Conservation (phyloP, 441 rosid species). For the Francoa sonchifolia region DNA sequence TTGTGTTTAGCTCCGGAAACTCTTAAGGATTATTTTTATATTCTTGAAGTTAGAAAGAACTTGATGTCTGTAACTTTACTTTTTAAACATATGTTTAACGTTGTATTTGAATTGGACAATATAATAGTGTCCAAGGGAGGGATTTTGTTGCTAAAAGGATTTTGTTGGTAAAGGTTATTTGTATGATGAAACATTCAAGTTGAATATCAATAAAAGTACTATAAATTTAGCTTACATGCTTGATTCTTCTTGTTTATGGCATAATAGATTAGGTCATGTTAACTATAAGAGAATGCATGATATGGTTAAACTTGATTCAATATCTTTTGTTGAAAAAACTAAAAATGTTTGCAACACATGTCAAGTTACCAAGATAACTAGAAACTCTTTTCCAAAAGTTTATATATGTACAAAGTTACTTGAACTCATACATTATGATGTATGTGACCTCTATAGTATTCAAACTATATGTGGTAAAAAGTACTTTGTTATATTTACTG, state of each 20-base stretch:
- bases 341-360: background rate
- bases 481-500: slow-evolving; percentile 1
- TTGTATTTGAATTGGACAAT: too few species aligned
- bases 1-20: too few species aligned
- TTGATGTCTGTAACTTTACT: too few species aligned
- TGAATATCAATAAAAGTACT: too few species aligned
- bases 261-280: slow-evolving; percentile 1
- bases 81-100: too few species aligned
- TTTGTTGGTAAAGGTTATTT: too few species aligned
- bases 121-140: too few species aligned
- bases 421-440: background rate
- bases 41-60: too few species aligned
- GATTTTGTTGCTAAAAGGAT: too few species aligned
- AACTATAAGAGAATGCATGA: background rate
- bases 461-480: slow-evolving; percentile 1
- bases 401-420: background rate
- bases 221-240: background rate
- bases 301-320: background rate
- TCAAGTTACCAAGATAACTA: background rate
- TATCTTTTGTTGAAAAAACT: background rate
- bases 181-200: too few species aligned
- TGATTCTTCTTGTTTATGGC: background rate
- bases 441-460: background rate
- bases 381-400: background rate
- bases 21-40: too few species aligned